Percentiles rank a stretch among this genome's conserved stretches.
Conservation (phyloP, 2,329 filamentous ascomycete genomes). For the Metarhizium brunneum region DNA sequence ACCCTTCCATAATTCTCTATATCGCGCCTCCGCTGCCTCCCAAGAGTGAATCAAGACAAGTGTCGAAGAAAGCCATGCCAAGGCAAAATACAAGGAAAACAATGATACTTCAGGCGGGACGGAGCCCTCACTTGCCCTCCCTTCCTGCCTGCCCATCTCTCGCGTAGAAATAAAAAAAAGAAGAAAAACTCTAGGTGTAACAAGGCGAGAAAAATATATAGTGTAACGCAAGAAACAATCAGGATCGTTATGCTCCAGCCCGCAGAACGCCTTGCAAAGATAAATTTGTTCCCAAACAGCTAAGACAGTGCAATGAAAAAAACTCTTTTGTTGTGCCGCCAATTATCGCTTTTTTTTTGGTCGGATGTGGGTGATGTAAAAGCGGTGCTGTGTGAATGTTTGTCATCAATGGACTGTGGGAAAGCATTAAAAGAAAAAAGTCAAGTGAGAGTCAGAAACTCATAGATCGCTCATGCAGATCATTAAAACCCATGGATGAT, state of each 20-base stretch:
- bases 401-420: neutral
- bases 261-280: conserved; percentile 26
- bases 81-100: neutral
- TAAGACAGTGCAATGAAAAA: conserved; percentile 11
- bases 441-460: conserved; percentile 16
- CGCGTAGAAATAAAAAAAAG: neutral
- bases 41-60: neutral
- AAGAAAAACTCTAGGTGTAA: conserved; percentile 13
- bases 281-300: conserved; percentile 13
- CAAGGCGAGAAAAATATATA: conserved; percentile 8
- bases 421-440: conserved; percentile 4
- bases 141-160: neutral
- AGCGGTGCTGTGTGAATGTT: conserved; percentile 4
- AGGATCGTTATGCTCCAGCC: conserved; percentile 10
- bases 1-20: conserved; percentile 18
- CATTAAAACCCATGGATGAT: conserved; percentile 26
- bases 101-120: neutral
- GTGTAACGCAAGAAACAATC: conserved; percentile 12
- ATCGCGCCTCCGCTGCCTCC: neutral
- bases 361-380: conserved; percentile 6
- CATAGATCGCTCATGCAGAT: conserved; percentile 43
- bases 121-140: neutral
- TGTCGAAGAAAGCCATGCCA: neutral
- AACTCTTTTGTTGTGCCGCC: conserved; percentile 6
- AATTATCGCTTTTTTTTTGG: conserved; percentile 1